Evolutionary conservation across 2,329 filamentous ascomycete species (phyloP), one percentile per base, ranked within the genome.

Genomic region (Trichoderma simmonsii): DNA sequence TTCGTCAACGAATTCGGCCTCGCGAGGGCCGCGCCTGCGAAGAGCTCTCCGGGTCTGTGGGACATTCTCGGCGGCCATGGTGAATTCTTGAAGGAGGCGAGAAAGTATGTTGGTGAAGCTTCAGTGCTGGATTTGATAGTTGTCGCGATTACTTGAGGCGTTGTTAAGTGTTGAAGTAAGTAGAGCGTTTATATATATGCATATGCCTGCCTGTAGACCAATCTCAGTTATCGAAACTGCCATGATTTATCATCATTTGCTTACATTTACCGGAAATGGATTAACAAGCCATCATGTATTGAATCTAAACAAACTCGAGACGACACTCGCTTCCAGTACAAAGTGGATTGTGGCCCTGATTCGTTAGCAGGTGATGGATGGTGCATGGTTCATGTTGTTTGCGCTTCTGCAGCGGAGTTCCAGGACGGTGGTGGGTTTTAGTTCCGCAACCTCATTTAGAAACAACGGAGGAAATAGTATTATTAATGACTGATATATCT

Each of bases 11-110:
- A 71, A 71, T 9, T 48, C 18, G 32, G 56, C 69, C 28, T 9
- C 26, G 18, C 12, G 15, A 39, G 48, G 28, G 11, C 60, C 60
- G n/a, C n/a, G 12, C 48, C 61, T 66, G 24, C 69, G 61, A 34
- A 71, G 69, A 18, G 63, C 69, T 51, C 26, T 71, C n/a, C 62
- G 61, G 8, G 61, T 71, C 3, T 60, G 24, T 30, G 61, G 69
- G 15, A 62, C 36, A 48, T 39, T 34, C n/a, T 66, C 4, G 15
- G 15, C 48, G 21, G 59, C 21, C 66, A 70, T 70, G 18, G 18
- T 3, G 4, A 51, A 51, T 21, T 51, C 8, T 21, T 21, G n/a
- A 21, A 51, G 9, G n/a, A 4, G 4, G 18, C 1, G 15, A 43
- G 39, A 9, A 18, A 43, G 7, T 43, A n/a, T 15, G 15, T 18